These are phyloP conservation scores for Microdochium paspali DNA, from an alignment of 2,329 filamentous ascomycete genomes.

Conservation along the genomic window DNA sequence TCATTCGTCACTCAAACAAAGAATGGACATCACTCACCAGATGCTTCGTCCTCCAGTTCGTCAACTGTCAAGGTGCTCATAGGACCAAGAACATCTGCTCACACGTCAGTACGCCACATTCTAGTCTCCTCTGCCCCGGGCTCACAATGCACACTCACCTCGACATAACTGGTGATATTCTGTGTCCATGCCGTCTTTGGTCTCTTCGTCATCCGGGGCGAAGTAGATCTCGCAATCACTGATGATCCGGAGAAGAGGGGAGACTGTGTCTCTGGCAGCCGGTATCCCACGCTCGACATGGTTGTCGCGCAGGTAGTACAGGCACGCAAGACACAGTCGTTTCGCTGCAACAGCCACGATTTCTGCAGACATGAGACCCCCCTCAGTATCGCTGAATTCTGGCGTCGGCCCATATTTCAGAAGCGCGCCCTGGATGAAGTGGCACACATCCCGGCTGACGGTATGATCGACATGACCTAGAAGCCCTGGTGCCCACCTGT, in stretches of 20 bases:
- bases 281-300: conserved; percentile 31
- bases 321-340: conserved; percentile 32
- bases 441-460: conserved; percentile 31
- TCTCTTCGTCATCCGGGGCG: conserved; percentile 18
- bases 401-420: conserved; percentile 25
- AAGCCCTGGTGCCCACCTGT: conserved; percentile 41
- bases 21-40: conserved; percentile 37
- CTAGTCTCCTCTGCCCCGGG: no score
- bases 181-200: conserved; percentile 19
- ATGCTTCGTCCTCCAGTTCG: conserved; percentile 44
- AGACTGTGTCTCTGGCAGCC: conserved; percentile 32
- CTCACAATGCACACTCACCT: conserved; percentile 20
- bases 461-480: conserved; percentile 34
- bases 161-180: conserved; percentile 24
- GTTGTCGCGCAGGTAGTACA: conserved; percentile 35
- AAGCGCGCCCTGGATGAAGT: conserved; percentile 32
- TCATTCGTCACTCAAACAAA: neutral
- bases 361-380: conserved; percentile 17
- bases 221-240: conserved; percentile 31
- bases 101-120: conserved; percentile 8
- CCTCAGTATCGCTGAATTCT: conserved; percentile 17
- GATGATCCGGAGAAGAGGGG: conserved; percentile 31
- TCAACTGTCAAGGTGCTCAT: conserved; percentile 47
- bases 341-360: conserved; percentile 24
- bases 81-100: conserved; percentile 30